These are phyloP conservation scores for Parmelia sp. DNA, from an alignment of 495 filamentous ascomycete species.

Conservation along the genomic window DNA sequence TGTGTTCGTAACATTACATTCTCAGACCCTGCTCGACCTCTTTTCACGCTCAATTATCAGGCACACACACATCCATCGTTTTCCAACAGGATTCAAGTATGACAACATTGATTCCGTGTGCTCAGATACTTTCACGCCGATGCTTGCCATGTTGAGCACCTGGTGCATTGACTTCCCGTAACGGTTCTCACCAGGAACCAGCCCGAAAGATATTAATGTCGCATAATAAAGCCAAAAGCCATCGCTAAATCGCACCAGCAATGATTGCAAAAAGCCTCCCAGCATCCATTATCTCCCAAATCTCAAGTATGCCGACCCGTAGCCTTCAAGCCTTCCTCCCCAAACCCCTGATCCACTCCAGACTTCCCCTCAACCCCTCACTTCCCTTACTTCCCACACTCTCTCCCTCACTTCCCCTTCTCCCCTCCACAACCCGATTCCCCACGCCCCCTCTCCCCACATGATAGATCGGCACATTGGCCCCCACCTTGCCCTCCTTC, in stretches of 20 bases:
- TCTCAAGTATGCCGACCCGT: not conserved
- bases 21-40: too few relatives aligned
- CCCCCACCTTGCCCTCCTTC: conserved; percentile 46
- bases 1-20: too few relatives aligned
- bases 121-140: not conserved
- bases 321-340: not conserved
- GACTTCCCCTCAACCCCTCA: conserved; percentile 2
- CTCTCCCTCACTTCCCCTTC: not conserved
- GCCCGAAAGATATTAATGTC: conserved; percentile 5
- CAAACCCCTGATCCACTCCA: not conserved
- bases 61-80: too few relatives aligned
- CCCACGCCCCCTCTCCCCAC: conserved; percentile 86
- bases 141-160: not conserved
- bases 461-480: conserved; percentile 64
- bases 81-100: too few relatives aligned
- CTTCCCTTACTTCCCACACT: conserved; percentile 6
- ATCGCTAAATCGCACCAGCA: not conserved
- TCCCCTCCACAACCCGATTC: conserved; percentile 54
- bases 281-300: not conserved
- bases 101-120: too few relatives aligned
- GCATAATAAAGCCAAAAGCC: not conserved
- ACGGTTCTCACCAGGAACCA: conserved; percentile 20
- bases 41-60: too few relatives aligned
- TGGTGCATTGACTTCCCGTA: conserved; percentile 18
- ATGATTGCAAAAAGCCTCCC: not conserved